Conservation (phyloP, 306 rosid genomes). For the Adenanthera pavonina region DNA sequence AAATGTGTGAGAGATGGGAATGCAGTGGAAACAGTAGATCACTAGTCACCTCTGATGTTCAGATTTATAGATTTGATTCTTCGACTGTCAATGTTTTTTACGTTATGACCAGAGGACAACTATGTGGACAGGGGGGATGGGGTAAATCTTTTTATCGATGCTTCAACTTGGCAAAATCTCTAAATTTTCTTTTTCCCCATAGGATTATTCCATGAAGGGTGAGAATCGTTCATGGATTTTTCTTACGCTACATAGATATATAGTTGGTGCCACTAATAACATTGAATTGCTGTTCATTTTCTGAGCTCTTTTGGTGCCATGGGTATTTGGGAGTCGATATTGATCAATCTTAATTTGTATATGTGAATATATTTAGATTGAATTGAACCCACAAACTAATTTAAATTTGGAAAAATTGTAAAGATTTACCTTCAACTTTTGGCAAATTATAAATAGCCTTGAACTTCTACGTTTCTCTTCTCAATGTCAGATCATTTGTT, state of each 20-base stretch:
- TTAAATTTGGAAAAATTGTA: neutral
- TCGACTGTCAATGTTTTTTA: slow-evolving; percentile 50
- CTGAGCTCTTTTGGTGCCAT: slow-evolving; percentile 18
- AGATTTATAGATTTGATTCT: slow-evolving; percentile 61
- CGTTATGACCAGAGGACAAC: slow-evolving; percentile 20
- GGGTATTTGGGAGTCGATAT: slow-evolving; percentile 27
- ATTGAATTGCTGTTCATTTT: slow-evolving; percentile 26
- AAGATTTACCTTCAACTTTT: neutral
- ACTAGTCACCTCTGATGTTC: neutral
- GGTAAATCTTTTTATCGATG: slow-evolving; percentile 28
- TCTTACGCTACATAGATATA: neutral
- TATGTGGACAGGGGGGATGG: slow-evolving; percentile 4
- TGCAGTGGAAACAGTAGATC: slow-evolving; percentile 2
- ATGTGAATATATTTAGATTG: slow-evolving; percentile 41
- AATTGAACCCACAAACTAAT: slow-evolving; percentile 38
- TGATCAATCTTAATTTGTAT: neutral
- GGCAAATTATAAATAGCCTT: neutral
- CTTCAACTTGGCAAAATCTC: slow-evolving; percentile 35
- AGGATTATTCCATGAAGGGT: slow-evolving; percentile 1
- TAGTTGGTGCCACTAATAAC: slow-evolving; percentile 42
- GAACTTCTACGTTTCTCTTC: neutral
- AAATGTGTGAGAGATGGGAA: slow-evolving; percentile 8
- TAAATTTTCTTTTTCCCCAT: slow-evolving; percentile 9
- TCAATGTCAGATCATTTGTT: neutral
- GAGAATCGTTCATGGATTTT: neutral